Conservation (phyloP, 768 basidiomycete genomes). For the Tulasnella sp. region DNA sequence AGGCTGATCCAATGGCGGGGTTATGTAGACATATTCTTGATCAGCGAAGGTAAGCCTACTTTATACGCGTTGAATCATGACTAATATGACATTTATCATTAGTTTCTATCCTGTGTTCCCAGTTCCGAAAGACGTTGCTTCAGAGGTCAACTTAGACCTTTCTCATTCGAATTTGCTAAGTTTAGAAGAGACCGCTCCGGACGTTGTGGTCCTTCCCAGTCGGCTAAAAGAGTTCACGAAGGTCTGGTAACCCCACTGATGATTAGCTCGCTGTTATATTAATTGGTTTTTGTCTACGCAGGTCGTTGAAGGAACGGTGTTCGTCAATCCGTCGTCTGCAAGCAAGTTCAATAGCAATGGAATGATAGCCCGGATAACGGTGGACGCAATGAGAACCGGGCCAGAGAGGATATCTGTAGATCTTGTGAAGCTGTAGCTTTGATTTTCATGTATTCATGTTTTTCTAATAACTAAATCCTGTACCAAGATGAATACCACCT, state of each 20-base stretch:
- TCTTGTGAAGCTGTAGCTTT: slow-evolving; percentile 14
- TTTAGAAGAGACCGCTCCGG: slow-evolving; percentile 44
- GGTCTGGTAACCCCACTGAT: slow-evolving; percentile 32
- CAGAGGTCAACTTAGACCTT: slow-evolving; percentile 82
- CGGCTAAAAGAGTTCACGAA: slow-evolving; percentile 82
- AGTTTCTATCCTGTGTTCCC: slow-evolving; percentile 97
- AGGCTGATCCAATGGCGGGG: slow-evolving; percentile 62
- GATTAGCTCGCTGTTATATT: background rate
- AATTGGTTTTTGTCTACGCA: slow-evolving; percentile 24
- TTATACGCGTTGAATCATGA: slow-evolving; percentile 1
- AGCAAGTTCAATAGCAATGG: slow-evolving; percentile 9
- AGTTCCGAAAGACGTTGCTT: slow-evolving; percentile 52
- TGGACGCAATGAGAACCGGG: slow-evolving; percentile 7
- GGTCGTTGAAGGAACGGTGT: slow-evolving; percentile 62
- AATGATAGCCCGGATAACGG: slow-evolving; percentile 12
- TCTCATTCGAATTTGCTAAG: slow-evolving; percentile 50
- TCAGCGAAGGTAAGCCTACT: slow-evolving; percentile 62
- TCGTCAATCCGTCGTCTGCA: slow-evolving; percentile 72
- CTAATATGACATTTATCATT: slow-evolving; percentile 7
- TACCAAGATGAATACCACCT: too few relatives aligned
- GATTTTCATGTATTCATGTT: background rate
- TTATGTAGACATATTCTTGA: slow-evolving; percentile 68
- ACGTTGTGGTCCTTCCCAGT: slow-evolving; percentile 79
- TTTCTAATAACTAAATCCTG: background rate
- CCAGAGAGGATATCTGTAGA: slow-evolving; percentile 14